Conservation (phyloP, 2,329 filamentous ascomycete species). For the Alternaria sp. region DNA sequence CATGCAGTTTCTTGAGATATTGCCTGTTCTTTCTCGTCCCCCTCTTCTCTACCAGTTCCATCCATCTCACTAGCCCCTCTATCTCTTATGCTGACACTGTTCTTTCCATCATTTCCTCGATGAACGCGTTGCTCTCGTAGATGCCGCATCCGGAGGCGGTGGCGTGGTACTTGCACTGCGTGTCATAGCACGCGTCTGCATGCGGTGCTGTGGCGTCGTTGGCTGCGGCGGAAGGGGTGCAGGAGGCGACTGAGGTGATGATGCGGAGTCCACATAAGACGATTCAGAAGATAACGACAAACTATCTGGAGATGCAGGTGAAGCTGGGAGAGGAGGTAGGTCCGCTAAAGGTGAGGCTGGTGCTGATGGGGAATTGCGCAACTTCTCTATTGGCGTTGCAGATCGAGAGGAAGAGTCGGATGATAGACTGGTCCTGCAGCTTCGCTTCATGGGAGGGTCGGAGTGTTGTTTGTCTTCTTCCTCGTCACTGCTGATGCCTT, state of each 20-base stretch:
- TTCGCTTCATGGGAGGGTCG: background rate
- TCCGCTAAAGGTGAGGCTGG: background rate
- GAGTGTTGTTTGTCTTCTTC: background rate
- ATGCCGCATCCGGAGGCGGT: background rate
- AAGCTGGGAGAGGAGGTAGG: background rate
- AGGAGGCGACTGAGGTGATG: background rate
- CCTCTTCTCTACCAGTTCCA: fast-evolving
- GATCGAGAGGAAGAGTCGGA: background rate
- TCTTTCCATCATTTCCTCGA: fast-evolving
- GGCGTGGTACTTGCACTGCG: background rate
- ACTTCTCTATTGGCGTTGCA: background rate
- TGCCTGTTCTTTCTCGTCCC: background rate
- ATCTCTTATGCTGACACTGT: background rate
- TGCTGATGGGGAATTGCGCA: background rate
- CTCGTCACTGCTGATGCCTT: background rate
- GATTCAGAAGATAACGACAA: background rate
- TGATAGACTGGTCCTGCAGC: background rate
- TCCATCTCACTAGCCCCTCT: background rate
- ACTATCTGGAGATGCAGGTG: background rate
- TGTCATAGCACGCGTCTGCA: background rate
- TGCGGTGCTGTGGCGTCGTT: background rate
- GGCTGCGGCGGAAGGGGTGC: background rate
- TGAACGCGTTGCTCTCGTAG: background rate
- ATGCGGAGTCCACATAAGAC: background rate
- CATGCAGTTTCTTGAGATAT: background rate